Evolutionary conservation across 768 basidiomycete genomes (phyloP).

Genomic region (Naganishia friedmannii): DNA sequence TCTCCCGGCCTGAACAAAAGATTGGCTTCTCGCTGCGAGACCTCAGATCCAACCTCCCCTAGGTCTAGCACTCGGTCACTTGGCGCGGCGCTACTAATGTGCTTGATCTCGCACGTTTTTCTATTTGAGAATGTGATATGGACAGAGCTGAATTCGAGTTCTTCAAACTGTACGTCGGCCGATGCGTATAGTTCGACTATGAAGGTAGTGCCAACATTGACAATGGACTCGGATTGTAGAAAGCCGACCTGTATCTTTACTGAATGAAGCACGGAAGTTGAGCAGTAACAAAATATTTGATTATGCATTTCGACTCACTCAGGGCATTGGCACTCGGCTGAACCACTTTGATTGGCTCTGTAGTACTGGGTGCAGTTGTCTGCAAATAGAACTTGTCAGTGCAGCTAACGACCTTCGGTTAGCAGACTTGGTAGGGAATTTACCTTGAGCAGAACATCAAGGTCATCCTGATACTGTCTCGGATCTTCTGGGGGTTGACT

Average conservation of each 20-base stretch:
- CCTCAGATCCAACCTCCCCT: not conserved
- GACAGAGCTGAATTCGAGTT: conserved; percentile 62
- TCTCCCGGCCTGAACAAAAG: conserved; percentile 10
- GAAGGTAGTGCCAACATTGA: conserved; percentile 6
- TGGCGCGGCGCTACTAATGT: not conserved
- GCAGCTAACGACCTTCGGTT: not conserved
- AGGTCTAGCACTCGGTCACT: not conserved
- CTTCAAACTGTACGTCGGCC: conserved; percentile 36
- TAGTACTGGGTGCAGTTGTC: conserved; percentile 67
- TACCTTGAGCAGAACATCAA: conserved; percentile 72
- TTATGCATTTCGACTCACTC: conserved; percentile 24
- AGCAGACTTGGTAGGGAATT: conserved; percentile 26
- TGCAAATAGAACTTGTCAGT: conserved; percentile 44
- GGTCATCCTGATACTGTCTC: conserved; percentile 62
- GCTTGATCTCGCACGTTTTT: not conserved
- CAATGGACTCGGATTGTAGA: conserved; percentile 2
- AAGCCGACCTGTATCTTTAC: conserved; percentile 13
- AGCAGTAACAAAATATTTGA: not conserved
- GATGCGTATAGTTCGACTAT: conserved; percentile 13
- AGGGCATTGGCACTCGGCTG: conserved; percentile 43
- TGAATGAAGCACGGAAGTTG: not conserved
- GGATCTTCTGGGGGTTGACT: conserved; percentile 35
- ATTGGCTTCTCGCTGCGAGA: not conserved
- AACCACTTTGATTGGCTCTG: conserved; percentile 63
- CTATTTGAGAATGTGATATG: conserved; percentile 20